A percentile compares a stretch with the other conserved stretches of the same genome.
Conservation (phyloP, 805 yeast species). For the Lipomyces kockii region DNA sequence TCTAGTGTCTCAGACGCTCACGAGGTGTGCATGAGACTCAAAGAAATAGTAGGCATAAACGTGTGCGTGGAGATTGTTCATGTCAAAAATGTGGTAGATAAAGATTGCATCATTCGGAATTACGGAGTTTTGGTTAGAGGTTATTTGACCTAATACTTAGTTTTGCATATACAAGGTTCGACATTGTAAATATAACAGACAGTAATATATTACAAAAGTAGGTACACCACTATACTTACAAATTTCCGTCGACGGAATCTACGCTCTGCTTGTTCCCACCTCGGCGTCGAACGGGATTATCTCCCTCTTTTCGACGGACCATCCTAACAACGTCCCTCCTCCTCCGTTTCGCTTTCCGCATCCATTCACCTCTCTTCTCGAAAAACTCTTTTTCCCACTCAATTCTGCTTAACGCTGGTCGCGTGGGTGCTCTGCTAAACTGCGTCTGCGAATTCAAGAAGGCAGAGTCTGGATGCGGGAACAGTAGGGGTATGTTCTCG, state of each 20-base stretch:
- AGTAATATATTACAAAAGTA: not conserved
- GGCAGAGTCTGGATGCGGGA: conserved; percentile 84
- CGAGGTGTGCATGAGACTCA: not conserved
- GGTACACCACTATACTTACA: not conserved
- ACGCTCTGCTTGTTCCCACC: not conserved
- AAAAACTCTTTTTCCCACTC: conserved; percentile 79
- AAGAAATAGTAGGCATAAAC: not conserved
- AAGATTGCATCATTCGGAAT: not conserved
- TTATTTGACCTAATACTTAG: not conserved
- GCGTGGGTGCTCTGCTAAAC: conserved; percentile 56
- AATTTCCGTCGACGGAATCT: not conserved
- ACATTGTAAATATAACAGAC: not conserved
- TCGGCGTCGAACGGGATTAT: not conserved
- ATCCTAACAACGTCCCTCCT: conserved; percentile 73
- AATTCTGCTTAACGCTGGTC: conserved; percentile 46
- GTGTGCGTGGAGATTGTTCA: conserved; percentile 7
- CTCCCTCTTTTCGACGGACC: conserved; percentile 52
- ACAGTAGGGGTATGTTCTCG: conserved; percentile 62
- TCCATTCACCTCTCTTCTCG: conserved; percentile 80
- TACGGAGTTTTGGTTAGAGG: conserved; percentile 9
- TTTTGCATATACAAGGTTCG: not conserved
- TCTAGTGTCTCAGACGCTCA: not conserved
- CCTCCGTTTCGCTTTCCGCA: conserved; percentile 72
- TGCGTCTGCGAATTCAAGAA: conserved; percentile 86
- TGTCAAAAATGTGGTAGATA: not conserved